Percentiles rank a stretch among this genome's conserved stretches.
These are phyloP conservation scores for Phlebiopsis flavidoalba DNA, from an alignment of 768 basidiomycete genomes.

Conservation along the genomic window DNA sequence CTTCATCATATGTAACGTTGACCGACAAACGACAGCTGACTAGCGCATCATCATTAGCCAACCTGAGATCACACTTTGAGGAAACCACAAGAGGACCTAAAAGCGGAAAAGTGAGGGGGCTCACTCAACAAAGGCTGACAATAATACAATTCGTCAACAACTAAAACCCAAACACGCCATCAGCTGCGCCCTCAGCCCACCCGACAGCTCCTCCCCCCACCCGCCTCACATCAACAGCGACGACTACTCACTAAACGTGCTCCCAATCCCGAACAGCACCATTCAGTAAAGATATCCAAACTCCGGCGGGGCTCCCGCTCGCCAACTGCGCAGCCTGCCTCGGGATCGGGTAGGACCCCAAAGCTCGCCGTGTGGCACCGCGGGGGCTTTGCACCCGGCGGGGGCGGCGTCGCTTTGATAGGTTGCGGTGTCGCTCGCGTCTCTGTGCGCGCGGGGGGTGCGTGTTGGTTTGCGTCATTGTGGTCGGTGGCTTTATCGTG, in stretches of 20 bases:
- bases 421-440: too few species aligned
- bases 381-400: too few species aligned
- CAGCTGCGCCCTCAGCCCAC: neutral
- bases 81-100: too few species aligned
- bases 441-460: too few species aligned
- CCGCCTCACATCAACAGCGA: too few species aligned
- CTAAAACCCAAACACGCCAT: conserved; percentile 25
- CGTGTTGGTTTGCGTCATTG: too few species aligned
- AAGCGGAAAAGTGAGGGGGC: too few species aligned
- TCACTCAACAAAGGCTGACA: conserved; percentile 75
- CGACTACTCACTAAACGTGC: conserved; percentile 45
- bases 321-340: conserved; percentile 46
- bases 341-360: conserved; percentile 61
- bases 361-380: conserved; percentile 32
- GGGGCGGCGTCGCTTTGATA: too few species aligned
- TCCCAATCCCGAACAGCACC: conserved; percentile 57
- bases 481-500: too few species aligned
- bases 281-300: conserved; percentile 52
- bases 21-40: conserved; percentile 32
- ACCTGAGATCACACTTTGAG: conserved; percentile 14
- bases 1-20: conserved; percentile 29
- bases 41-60: neutral
- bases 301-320: conserved; percentile 41
- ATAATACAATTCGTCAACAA: conserved; percentile 78
- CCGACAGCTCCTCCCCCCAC: too few species aligned